phyloP scores from a whole-genome alignment of 176 grass and related monocot genomes.

The Guadua angustifolia region DNA sequence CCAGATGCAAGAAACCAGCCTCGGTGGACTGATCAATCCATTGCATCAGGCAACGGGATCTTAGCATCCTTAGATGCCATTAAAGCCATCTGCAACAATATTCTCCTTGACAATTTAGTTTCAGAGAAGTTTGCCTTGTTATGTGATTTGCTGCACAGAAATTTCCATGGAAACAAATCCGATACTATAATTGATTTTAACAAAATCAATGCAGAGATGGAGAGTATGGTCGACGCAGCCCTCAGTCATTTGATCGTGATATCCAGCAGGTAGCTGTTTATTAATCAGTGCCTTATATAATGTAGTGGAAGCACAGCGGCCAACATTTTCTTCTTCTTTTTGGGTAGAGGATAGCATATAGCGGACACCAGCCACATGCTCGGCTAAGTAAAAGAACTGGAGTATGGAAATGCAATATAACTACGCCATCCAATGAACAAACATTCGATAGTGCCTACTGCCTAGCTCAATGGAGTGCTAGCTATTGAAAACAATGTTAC shows the following conservation, averaged over 20 bases:
- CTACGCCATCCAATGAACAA: no score
- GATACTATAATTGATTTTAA: conserved; percentile 59
- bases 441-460: no score
- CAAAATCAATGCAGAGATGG: conserved; percentile 71
- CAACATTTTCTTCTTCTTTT: not conserved
- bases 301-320: no score
- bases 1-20: no score
- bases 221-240: no score
- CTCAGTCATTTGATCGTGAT: no score
- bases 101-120: conserved; percentile 65
- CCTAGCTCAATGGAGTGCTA: no score
- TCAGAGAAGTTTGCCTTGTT: conserved; percentile 85
- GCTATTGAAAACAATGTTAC: no score
- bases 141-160: conserved; percentile 65
- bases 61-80: conserved; percentile 52
- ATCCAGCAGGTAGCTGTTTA: conserved; percentile 62
- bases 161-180: conserved; percentile 58
- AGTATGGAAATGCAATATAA: no score
- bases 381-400: no score
- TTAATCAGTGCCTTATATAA: not conserved
- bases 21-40: not conserved
- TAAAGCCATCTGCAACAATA: conserved; percentile 64
- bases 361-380: not conserved
- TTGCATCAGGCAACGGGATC: conserved; percentile 31
- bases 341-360: not conserved